phyloP scores from a whole-genome alignment of 768 basidiomycete genomes.

The Pulveroboletus ravenelii region DNA sequence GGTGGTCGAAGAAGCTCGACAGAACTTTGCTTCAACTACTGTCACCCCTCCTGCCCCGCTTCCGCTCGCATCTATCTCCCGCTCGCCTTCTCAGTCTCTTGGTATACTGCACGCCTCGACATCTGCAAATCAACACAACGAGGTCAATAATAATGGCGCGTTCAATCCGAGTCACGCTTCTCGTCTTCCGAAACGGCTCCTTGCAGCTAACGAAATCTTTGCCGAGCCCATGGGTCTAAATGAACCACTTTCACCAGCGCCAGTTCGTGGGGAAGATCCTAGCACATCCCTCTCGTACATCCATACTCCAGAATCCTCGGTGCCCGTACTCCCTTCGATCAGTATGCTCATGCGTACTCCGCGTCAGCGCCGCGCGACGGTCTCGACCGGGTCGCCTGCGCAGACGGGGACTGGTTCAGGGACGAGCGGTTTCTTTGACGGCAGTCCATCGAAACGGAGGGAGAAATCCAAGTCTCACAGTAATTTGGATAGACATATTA shows the following conservation, averaged over 20 bases:
- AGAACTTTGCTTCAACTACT: slow-evolving; percentile 59
- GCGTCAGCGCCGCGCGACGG: slow-evolving; percentile 53
- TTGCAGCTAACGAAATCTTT: slow-evolving; percentile 71
- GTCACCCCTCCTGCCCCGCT: slow-evolving; percentile 54
- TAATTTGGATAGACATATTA: slow-evolving; percentile 62
- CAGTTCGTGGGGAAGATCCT: slow-evolving; percentile 8
- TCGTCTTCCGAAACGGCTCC: slow-evolving; percentile 57
- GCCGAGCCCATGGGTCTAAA: slow-evolving; percentile 27
- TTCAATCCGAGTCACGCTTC: slow-evolving; percentile 25
- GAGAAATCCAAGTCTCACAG: slow-evolving; percentile 66
- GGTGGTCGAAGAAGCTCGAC: slow-evolving; percentile 77
- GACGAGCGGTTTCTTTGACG: slow-evolving; percentile 33
- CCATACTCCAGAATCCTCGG: slow-evolving; percentile 17
- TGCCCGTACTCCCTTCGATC: slow-evolving; percentile 17
- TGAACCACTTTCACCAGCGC: slow-evolving; percentile 21
- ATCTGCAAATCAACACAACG: slow-evolving; percentile 2
- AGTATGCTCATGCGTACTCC: slow-evolving; percentile 30
- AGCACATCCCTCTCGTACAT: slow-evolving; percentile 23
- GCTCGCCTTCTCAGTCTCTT: slow-evolving; percentile 39
- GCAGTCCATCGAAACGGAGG: slow-evolving; percentile 58
- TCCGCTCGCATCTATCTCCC: slow-evolving; percentile 54
- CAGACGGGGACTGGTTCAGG: slow-evolving; percentile 24
- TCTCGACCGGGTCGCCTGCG: slow-evolving; percentile 60
- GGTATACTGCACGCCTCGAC: slow-evolving; percentile 33
- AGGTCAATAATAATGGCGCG: slow-evolving; percentile 2